phyloP scores from a whole-genome alignment of 305 asterid genomes.

The Rubia peregrina region DNA sequence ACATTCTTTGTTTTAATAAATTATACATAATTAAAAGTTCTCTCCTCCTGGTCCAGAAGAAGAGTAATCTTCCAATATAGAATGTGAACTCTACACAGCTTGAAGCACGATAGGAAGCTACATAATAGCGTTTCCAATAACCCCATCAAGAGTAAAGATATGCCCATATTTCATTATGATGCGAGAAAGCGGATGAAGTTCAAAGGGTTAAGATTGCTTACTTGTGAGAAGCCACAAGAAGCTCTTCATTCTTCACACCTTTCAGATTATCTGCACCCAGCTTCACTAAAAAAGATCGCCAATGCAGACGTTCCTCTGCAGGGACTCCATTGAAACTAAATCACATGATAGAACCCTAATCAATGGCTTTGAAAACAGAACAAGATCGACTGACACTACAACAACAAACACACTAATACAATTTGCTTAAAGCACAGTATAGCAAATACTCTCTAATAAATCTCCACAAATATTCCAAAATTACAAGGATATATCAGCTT shows the following conservation, averaged over 20 bases:
- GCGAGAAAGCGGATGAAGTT: neutral
- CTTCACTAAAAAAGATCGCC: conserved; percentile 92
- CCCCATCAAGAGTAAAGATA: neutral
- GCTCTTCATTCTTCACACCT: conserved; percentile 93
- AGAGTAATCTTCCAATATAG: neutral
- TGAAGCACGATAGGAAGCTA: neutral
- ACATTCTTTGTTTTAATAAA: neutral
- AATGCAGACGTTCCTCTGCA: conserved; percentile 91
- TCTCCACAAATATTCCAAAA: neutral
- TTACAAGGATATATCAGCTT: neutral
- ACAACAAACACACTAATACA: neutral
- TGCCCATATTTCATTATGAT: neutral
- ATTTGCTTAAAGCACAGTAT: neutral
- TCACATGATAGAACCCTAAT: conserved; percentile 1
- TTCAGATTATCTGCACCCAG: conserved; percentile 87
- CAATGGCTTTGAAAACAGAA: neutral
- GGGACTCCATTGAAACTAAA: conserved; percentile 95
- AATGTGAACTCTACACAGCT: neutral
- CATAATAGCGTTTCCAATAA: neutral
- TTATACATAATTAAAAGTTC: neutral
- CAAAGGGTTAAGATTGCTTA: conserved; percentile 25
- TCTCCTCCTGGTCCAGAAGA: too few relatives aligned
- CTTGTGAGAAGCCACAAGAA: conserved; percentile 95
- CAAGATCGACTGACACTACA: neutral
- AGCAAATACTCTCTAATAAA: neutral